These are phyloP conservation scores for Crotalaria pallida DNA, from an alignment of 306 rosid species.

Conservation along the genomic window DNA sequence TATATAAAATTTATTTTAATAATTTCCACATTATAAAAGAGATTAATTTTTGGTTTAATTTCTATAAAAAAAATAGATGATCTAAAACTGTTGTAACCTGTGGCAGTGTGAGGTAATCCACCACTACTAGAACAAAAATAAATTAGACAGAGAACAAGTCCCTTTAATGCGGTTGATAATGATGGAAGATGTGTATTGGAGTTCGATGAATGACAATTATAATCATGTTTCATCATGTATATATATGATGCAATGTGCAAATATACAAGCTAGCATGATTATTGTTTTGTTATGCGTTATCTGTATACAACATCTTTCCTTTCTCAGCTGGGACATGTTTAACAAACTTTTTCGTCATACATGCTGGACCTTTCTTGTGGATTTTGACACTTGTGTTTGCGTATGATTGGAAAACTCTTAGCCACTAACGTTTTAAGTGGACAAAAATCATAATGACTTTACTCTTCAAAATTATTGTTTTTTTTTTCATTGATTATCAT, in stretches of 20 bases:
- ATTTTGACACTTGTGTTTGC: slow-evolving; percentile 23
- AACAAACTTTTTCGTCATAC: slow-evolving; percentile 47
- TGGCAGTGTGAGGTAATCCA: slow-evolving; percentile 36
- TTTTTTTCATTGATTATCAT: slow-evolving; percentile 3
- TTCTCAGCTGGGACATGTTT: slow-evolving; percentile 40
- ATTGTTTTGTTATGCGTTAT: slow-evolving; percentile 16
- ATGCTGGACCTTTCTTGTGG: slow-evolving; percentile 28
- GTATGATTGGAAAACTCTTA: slow-evolving; percentile 15
- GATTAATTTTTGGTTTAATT: no score
- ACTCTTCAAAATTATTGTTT: background rate
- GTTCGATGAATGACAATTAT: slow-evolving; percentile 12
- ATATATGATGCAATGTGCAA: background rate
- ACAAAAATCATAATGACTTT: slow-evolving; percentile 14
- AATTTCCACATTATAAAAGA: no score
- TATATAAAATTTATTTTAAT: no score
- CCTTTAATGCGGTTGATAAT: slow-evolving; percentile 19
- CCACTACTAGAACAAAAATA: slow-evolving; percentile 28
- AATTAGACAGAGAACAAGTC: slow-evolving; percentile 22
- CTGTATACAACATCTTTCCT: slow-evolving; percentile 25
- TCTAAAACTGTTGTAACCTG: slow-evolving; percentile 49
- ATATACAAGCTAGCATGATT: background rate
- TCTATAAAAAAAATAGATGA: no score
- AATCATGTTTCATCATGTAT: slow-evolving; percentile 9
- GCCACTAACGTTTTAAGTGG: slow-evolving; percentile 8
- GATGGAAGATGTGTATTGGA: slow-evolving; percentile 24